Evolutionary conservation across 2,329 filamentous ascomycete genomes (phyloP).

Genomic region (Fusarium liriodendri): DNA sequence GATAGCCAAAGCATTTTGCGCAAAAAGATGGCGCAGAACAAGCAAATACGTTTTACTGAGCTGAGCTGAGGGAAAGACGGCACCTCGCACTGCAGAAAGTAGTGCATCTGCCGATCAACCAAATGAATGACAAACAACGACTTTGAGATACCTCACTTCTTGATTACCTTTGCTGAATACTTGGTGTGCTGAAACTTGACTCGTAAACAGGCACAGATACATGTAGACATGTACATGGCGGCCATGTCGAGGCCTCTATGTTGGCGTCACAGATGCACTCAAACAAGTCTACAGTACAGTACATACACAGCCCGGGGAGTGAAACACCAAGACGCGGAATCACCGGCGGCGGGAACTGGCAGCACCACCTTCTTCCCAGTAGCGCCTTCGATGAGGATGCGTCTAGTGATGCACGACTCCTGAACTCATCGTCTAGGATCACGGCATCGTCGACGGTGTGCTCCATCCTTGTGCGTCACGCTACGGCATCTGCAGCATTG

Average conservation of each 20-base stretch:
- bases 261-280: neutral
- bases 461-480: conserved; percentile 2
- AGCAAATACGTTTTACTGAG: conserved; percentile 33
- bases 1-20: conserved; percentile 26
- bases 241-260: neutral
- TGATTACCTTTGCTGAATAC: neutral
- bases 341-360: neutral
- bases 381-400: neutral
- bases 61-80: conserved; percentile 22
- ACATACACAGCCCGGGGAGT: neutral
- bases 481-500: conserved; percentile 2
- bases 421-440: neutral
- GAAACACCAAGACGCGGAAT: conserved; percentile 1
- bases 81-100: conserved; percentile 20
- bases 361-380: neutral
- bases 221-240: neutral
- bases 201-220: neutral
- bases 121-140: conserved; percentile 31
- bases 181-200: neutral
- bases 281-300: neutral
- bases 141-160: conserved; percentile 29
- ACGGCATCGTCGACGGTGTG: neutral
- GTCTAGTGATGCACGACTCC: conserved; percentile 7
- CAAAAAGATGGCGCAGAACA: conserved; percentile 22
- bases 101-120: conserved; percentile 36